A percentile compares a stretch with the other conserved stretches of the same genome.
Evolutionary conservation across 2,329 filamentous ascomycete genomes (phyloP).

Genomic region (Juglanconis sp.): DNA sequence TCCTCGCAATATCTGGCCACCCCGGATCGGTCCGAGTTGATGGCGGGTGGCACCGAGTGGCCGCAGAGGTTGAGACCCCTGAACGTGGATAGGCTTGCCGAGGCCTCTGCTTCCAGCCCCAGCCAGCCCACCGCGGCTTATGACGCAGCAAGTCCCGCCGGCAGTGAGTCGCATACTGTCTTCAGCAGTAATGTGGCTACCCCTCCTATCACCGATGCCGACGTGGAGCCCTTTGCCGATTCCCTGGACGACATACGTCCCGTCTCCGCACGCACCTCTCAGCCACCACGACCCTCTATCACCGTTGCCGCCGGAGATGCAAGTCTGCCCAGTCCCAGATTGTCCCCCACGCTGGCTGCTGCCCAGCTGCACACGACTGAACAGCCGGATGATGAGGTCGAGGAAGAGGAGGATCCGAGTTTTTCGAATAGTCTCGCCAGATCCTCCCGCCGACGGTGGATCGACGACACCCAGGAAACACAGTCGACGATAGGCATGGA

Average conservation of each 20-base stretch:
- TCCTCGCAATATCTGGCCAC: slow-evolving; percentile 46
- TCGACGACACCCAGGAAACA: slow-evolving; percentile 36
- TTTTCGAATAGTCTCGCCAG: slow-evolving; percentile 32
- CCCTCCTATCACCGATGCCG: slow-evolving; percentile 71
- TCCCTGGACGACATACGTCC: slow-evolving; percentile 45
- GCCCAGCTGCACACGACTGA: slow-evolving; percentile 44
- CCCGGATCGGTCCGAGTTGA: slow-evolving; percentile 54
- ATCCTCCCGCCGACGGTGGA: slow-evolving; percentile 28
- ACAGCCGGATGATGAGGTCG: slow-evolving; percentile 42
- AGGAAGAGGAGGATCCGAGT: slow-evolving; percentile 36
- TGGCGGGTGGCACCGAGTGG: slow-evolving; percentile 29
- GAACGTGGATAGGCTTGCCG: slow-evolving; percentile 38
- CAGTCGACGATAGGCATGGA: slow-evolving; percentile 37
- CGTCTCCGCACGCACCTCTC: slow-evolving; percentile 43
- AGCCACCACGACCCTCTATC: slow-evolving; percentile 55
- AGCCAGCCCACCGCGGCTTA: slow-evolving; percentile 39
- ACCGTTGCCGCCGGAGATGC: slow-evolving; percentile 78
- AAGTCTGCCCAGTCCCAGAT: slow-evolving; percentile 87
- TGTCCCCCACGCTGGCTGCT: slow-evolving; percentile 87
- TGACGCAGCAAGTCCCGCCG: slow-evolving; percentile 49
- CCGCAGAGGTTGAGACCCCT: slow-evolving; percentile 38
- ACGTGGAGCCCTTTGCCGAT: slow-evolving; percentile 59
- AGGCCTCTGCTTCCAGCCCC: slow-evolving; percentile 43
- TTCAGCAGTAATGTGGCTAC: slow-evolving; percentile 67
- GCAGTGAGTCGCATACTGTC: slow-evolving; percentile 55